Percentiles rank a stretch among this genome's conserved stretches.
Evolutionary conservation across 768 basidiomycete genomes (phyloP).

Genomic region (Inosperma sp.): DNA sequence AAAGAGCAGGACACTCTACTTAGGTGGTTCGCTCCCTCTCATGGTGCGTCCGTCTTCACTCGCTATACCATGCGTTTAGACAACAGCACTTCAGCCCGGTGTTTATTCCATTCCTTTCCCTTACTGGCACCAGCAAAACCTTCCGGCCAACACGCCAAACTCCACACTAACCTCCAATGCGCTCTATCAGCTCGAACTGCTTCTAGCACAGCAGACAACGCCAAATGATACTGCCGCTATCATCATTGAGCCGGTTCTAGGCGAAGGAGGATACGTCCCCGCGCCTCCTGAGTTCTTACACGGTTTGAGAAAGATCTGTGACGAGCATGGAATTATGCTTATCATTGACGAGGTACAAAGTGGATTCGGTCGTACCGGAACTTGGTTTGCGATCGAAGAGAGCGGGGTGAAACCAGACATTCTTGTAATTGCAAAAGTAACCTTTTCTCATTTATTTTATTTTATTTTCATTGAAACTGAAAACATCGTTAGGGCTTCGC

Average conservation of each 20-base stretch:
- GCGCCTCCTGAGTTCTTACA: constrained; percentile 76
- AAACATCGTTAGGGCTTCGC: constrained; percentile 77
- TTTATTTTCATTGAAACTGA: too few relatives aligned
- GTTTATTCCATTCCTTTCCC: constrained; percentile 82
- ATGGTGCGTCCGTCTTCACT: constrained; percentile 53
- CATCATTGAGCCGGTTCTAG: constrained; percentile 87
- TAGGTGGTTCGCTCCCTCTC: constrained; percentile 68
- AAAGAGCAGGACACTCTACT: constrained; percentile 91
- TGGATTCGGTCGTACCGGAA: constrained; percentile 87
- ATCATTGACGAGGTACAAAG: constrained; percentile 87
- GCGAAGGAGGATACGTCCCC: constrained; percentile 94
- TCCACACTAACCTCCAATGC: constrained; percentile 57
- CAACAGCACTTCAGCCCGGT: constrained; percentile 54
- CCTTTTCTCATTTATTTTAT: too few relatives aligned
- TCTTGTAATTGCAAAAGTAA: constrained; percentile 81
- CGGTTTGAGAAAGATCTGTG: constrained; percentile 80
- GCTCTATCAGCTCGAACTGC: constrained; percentile 76
- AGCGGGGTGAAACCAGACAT: constrained; percentile 86
- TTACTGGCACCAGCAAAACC: constrained; percentile 84
- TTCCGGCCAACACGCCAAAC: constrained; percentile 50
- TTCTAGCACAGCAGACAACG: constrained; percentile 71
- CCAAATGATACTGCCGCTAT: constrained; percentile 91
- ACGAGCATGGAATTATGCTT: constrained; percentile 78
- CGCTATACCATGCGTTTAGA: constrained; percentile 1
- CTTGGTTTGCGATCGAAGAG: constrained; percentile 76